Evolutionary conservation across 208 protist species (phyloP).

Genomic region (Leishmania amazonensis): DNA sequence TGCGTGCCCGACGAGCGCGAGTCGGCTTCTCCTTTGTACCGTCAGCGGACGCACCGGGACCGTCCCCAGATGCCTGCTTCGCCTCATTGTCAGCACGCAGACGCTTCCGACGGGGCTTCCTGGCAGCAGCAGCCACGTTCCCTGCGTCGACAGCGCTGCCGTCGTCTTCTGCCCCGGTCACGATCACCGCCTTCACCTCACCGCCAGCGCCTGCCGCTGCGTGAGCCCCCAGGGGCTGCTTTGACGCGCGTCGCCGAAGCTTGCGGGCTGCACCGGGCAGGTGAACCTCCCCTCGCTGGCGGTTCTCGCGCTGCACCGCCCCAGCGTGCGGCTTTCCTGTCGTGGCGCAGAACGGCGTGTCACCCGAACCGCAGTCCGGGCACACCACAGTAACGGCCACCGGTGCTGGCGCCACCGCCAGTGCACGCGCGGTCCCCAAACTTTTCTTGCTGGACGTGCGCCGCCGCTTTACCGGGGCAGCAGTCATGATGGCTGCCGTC

Average conservation of each 20-base stretch:
- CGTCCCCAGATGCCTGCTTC: background rate
- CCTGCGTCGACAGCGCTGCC: background rate
- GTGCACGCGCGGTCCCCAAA: background rate
- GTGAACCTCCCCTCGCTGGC: conserved; percentile 53
- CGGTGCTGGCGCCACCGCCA: background rate
- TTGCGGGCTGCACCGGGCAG: conserved; percentile 28
- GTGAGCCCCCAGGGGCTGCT: background rate
- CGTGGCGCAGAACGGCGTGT: conserved; percentile 63
- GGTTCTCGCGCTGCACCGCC: conserved; percentile 32
- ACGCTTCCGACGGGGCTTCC: conserved; percentile 32
- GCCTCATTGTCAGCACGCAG: conserved; percentile 3
- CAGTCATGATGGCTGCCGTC: background rate
- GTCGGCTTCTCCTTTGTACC: background rate
- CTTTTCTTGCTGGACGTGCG: conserved; percentile 8
- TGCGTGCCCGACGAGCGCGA: conserved; percentile 7
- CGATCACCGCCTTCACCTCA: conserved; percentile 22
- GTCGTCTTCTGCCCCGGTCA: conserved; percentile 24
- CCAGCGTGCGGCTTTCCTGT: conserved; percentile 54
- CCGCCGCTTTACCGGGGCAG: conserved; percentile 11
- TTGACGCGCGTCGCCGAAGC: conserved; percentile 1
- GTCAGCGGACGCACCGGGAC: background rate
- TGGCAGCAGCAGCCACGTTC: background rate
- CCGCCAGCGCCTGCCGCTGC: background rate
- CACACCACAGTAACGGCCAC: conserved; percentile 21
- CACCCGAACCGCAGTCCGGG: conserved; percentile 54